Evolutionary conservation across 495 filamentous ascomycete species (phyloP).

Genomic region (Neurospora intermedia): DNA sequence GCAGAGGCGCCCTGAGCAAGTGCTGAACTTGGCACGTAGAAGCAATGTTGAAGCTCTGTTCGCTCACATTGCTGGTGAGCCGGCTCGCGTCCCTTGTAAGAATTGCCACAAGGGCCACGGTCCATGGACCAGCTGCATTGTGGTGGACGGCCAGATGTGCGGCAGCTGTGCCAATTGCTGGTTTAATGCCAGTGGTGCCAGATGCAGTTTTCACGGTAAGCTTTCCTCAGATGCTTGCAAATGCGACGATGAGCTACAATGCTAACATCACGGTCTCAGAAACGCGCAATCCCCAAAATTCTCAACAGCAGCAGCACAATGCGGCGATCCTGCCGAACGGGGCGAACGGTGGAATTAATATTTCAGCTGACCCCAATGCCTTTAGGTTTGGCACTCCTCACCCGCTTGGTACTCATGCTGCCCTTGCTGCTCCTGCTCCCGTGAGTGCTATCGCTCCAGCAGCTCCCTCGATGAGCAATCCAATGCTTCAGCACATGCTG

Average conservation of each 20-base stretch:
- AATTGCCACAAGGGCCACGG: constrained; percentile 44
- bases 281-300: constrained; percentile 16
- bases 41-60: constrained; percentile 43
- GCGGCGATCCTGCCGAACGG: constrained; percentile 8
- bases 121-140: constrained; percentile 35
- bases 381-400: constrained; percentile 15
- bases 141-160: constrained; percentile 42
- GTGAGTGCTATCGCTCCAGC: constrained; percentile 11
- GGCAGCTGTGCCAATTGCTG: constrained; percentile 43
- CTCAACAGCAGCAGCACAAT: constrained; percentile 13
- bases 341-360: constrained; percentile 2
- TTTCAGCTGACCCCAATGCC: constrained; percentile 15
- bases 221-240: not conserved
- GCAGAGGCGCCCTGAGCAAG: constrained; percentile 35
- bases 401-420: constrained; percentile 1
- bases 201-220: constrained; percentile 43
- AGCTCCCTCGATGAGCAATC: constrained; percentile 22
- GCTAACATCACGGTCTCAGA: constrained; percentile 6
- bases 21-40: constrained; percentile 32
- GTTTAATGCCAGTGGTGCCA: constrained; percentile 40
- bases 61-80: constrained; percentile 36
- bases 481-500: constrained; percentile 27
- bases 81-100: constrained; percentile 35
- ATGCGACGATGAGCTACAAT: not conserved
- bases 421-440: constrained; percentile 4